phyloP scores from a whole-genome alignment of 2,329 filamentous ascomycete genomes.

The Pseudogymnoascus sp. region DNA sequence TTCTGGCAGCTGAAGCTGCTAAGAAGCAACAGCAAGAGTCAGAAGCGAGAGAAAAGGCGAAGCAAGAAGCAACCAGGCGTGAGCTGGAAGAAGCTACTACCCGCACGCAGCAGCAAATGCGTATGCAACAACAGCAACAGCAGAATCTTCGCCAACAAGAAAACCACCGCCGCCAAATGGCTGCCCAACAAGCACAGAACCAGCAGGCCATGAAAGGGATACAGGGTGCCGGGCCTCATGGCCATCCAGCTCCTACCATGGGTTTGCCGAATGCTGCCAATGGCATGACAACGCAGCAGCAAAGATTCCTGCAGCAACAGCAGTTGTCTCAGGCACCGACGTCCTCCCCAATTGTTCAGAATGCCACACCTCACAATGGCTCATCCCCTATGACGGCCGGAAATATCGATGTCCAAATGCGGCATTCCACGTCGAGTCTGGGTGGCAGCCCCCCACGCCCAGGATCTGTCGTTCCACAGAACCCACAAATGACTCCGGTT shows the following conservation, averaged over 20 bases:
- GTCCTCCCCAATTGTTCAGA: constrained; percentile 59
- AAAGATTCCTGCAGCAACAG: constrained; percentile 33
- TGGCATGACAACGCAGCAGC: constrained; percentile 30
- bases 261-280: constrained; percentile 21
- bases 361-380: constrained; percentile 57
- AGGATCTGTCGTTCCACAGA: constrained; percentile 54
- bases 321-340: constrained; percentile 53
- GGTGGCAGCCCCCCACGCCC: constrained; percentile 61
- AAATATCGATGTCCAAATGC: constrained; percentile 46
- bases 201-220: constrained; percentile 29
- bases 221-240: constrained; percentile 39
- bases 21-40: constrained; percentile 40
- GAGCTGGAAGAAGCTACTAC: constrained; percentile 28
- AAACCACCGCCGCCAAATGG: constrained; percentile 28
- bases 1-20: constrained; percentile 46
- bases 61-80: constrained; percentile 25
- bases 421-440: constrained; percentile 59
- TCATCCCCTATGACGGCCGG: constrained; percentile 59
- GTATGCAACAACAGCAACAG: constrained; percentile 25
- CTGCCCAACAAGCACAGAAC: constrained; percentile 35
- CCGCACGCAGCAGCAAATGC: constrained; percentile 17
- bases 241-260: constrained; percentile 36
- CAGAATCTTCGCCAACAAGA: constrained; percentile 32
- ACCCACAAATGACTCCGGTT: constrained; percentile 48
- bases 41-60: constrained; percentile 39